Percentiles rank a stretch among this genome's conserved stretches.
phyloP scores from a whole-genome alignment of 176 grass and related monocot genomes.

The Saccharum officinarum region DNA sequence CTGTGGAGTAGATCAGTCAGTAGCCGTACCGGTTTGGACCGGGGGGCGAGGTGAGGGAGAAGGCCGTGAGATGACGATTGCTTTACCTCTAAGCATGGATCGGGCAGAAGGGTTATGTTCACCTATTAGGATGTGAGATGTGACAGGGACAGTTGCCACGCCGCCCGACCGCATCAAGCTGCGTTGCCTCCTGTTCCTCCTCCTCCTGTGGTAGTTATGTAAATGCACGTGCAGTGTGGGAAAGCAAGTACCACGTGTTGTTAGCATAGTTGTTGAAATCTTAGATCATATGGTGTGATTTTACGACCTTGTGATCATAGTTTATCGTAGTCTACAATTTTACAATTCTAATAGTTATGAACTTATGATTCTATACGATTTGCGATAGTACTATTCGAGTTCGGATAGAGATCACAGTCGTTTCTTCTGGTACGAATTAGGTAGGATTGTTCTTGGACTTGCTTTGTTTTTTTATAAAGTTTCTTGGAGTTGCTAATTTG shows the following conservation, averaged over 20 bases:
- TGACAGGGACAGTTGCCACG: not conserved
- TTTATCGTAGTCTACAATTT: too few species aligned
- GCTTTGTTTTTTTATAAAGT: too few species aligned
- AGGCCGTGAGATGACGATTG: not conserved
- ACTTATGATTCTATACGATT: too few species aligned
- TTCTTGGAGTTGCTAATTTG: too few species aligned
- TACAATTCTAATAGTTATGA: too few species aligned
- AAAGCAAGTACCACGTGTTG: not conserved
- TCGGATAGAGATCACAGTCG: too few species aligned
- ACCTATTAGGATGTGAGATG: not conserved
- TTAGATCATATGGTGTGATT: not conserved
- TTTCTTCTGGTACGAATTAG: too few species aligned
- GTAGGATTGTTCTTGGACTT: too few species aligned
- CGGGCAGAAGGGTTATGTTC: not conserved
- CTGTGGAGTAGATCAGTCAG: not conserved
- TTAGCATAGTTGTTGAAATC: not conserved
- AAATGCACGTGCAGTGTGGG: too few species aligned
- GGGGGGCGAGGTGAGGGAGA: not conserved
- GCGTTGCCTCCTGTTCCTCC: not conserved
- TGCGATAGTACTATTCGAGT: too few species aligned
- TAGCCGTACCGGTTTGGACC: not conserved
- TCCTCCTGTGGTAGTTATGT: too few species aligned
- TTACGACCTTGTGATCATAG: not conserved
- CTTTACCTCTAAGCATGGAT: slow-evolving; percentile 26
- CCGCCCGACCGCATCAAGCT: not conserved